Evolutionary conservation across 1,284 basidiomycete genomes (phyloP), one percentile per base, ranked within the genome.

Genomic region (Puccinia brachypodii): DNA sequence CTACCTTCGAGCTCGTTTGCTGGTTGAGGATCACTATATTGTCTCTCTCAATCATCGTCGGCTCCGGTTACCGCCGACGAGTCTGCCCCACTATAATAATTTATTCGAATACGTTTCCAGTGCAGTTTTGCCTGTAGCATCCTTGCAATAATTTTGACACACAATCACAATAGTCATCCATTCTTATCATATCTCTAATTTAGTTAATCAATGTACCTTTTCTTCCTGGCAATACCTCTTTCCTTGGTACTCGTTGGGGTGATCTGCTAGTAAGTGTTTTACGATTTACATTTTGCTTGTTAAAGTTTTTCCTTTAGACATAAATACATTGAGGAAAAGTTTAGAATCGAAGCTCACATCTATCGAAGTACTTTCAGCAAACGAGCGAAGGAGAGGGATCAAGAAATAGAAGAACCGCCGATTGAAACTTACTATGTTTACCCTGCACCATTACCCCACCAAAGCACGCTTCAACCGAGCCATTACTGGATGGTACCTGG

Each of bases 391-490:
- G 13, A 14, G 14, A 72, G 69, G 42, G 28, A 50, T 28, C 42
- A 53, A 53, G 44, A 50, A 22, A 19, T 31, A 25, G 31, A 72
- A 50, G 69, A 53, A 50, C 44, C 69, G 47, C 42, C 31, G 69
- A 14, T 19, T 33, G 69, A 72, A 72, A 44, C 44, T 7, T 72
- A 72, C 33, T 72, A 72, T 36, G 69, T 72, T 53, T 50, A 50
- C 44, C 69, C 69, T 50, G 3, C 44, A 31, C 69, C 69, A 7
- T 44, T 53, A 0, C 64, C 64, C n/a, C n/a, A 40, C 44, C 64
- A 40, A 42, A 56, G 53, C n/a, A 25, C 53, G 53, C 53, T 56
- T 25, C 53, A 56, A 7, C 64, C 64, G 7, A 36, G 64, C 40
- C 64, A 68, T 3, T 53, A 53, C 42, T 72, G 69, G 69, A 33